phyloP scores from a whole-genome alignment of 1,284 basidiomycete genomes.

The Kwoniella shivajii region DNA sequence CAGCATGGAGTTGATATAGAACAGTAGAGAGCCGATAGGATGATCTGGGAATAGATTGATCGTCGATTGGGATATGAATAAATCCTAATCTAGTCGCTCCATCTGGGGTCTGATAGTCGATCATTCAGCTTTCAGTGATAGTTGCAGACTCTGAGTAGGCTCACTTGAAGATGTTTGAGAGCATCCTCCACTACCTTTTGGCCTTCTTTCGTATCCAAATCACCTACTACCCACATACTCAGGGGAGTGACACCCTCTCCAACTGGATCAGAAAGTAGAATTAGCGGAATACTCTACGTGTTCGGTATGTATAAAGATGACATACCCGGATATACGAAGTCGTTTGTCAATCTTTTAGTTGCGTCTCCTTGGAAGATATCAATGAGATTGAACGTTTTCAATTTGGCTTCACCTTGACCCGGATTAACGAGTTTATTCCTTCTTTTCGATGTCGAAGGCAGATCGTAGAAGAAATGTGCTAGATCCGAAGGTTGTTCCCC shows the following conservation, averaged over 20 bases:
- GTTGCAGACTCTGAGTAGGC: constrained; percentile 22
- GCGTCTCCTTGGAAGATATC: constrained; percentile 35
- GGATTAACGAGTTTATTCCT: constrained; percentile 62
- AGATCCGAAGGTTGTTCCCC: constrained; percentile 66
- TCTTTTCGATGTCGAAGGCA: constrained; percentile 68
- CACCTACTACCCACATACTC: constrained; percentile 71
- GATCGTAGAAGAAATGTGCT: constrained; percentile 83
- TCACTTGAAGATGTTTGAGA: constrained; percentile 64
- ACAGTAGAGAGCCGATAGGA: constrained; percentile 42
- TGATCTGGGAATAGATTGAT: constrained; percentile 9
- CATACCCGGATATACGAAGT: constrained; percentile 68
- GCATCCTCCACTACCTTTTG: constrained; percentile 63
- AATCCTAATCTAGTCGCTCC: constrained; percentile 52
- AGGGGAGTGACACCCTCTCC: constrained; percentile 43
- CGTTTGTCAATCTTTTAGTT: constrained; percentile 35
- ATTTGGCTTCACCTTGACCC: constrained; percentile 27
- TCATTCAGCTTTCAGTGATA: not conserved
- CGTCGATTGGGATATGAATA: constrained; percentile 45
- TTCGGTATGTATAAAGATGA: constrained; percentile 42
- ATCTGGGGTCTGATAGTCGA: constrained; percentile 21
- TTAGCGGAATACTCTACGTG: constrained; percentile 66
- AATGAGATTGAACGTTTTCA: constrained; percentile 33
- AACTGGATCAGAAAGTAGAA: not conserved
- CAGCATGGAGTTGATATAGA: constrained; percentile 42
- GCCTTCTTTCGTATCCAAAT: constrained; percentile 71